A percentile compares a stretch with the other conserved stretches of the same genome.
phyloP scores from a whole-genome alignment of 169 alveolate species.

The Plasmodium fragile region DNA sequence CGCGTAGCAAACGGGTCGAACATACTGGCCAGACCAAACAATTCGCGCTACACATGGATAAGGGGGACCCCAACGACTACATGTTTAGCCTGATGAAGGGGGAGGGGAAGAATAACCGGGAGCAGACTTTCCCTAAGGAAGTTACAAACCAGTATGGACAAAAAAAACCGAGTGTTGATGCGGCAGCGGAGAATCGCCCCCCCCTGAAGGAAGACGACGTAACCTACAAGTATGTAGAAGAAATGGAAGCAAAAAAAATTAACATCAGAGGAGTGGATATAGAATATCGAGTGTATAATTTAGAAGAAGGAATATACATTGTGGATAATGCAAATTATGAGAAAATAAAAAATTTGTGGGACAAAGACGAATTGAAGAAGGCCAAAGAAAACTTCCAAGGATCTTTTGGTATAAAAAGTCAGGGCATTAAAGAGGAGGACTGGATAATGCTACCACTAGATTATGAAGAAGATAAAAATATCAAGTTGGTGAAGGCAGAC shows the following conservation, averaged over 20 bases:
- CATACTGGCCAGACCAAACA: background rate
- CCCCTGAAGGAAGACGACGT: constrained; percentile 41
- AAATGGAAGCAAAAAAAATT: constrained; percentile 64
- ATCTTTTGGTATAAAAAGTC: constrained; percentile 43
- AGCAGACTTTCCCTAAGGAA: background rate
- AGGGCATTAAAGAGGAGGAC: constrained; percentile 67
- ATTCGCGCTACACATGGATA: background rate
- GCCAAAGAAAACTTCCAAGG: constrained; percentile 52
- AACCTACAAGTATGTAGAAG: constrained; percentile 68
- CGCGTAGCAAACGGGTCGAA: background rate
- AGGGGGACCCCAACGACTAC: background rate
- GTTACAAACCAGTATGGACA: constrained; percentile 4
- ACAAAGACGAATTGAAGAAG: constrained; percentile 50
- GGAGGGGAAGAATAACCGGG: background rate
- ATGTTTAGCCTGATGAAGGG: background rate
- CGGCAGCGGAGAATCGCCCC: background rate
- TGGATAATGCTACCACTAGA: constrained; percentile 83
- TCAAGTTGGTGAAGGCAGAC: constrained; percentile 81
- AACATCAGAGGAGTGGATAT: constrained; percentile 59
- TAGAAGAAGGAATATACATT: constrained; percentile 79
- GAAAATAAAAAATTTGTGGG: constrained; percentile 68
- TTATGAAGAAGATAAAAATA: constrained; percentile 79
- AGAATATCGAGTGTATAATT: constrained; percentile 62
- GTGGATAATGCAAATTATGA: constrained; percentile 76
- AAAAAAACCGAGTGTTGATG: background rate